Conservation (phyloP, 2,329 filamentous ascomycete species). For the Cladosporium cucumerinum region DNA sequence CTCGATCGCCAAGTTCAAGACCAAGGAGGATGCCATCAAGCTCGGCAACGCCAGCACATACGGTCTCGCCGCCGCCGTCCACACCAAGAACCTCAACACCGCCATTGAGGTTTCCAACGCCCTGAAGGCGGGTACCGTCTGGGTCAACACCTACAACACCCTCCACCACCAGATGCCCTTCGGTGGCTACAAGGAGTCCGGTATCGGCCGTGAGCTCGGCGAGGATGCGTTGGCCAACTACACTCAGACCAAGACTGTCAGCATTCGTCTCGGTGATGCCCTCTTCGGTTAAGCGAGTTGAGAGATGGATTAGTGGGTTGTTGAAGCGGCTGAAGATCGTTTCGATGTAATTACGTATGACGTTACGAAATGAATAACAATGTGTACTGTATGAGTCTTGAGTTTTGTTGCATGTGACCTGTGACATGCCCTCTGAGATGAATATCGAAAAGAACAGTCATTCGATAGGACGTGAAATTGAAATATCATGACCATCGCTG, state of each 20-base stretch:
- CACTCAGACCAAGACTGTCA: conserved; percentile 36
- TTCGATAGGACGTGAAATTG: background rate
- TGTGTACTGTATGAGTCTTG: conserved; percentile 17
- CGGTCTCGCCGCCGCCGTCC: conserved; percentile 42
- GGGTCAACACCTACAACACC: conserved; percentile 44
- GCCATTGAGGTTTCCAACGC: conserved; percentile 41
- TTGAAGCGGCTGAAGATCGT: conserved; percentile 1
- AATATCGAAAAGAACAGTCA: background rate
- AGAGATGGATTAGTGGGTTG: background rate
- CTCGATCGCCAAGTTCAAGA: conserved; percentile 38
- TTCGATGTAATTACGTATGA: conserved; percentile 21
- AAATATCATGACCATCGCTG: background rate
- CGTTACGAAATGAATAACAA: conserved; percentile 15
- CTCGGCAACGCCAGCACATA: conserved; percentile 42
- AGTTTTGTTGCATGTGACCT: background rate
- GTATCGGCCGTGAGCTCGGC: conserved; percentile 37
- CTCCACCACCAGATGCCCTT: conserved; percentile 40
- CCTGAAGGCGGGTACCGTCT: conserved; percentile 44
- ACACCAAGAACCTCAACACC: conserved; percentile 40
- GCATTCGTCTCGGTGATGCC: conserved; percentile 51
- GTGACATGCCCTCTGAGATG: background rate
- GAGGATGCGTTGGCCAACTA: conserved; percentile 19
- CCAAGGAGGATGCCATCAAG: conserved; percentile 39
- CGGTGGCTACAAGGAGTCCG: conserved; percentile 35
- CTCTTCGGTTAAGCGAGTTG: conserved; percentile 44